Base-by-base conservation (phyloP, 306 rosid species). In the Quercus wislizeni region DNA sequence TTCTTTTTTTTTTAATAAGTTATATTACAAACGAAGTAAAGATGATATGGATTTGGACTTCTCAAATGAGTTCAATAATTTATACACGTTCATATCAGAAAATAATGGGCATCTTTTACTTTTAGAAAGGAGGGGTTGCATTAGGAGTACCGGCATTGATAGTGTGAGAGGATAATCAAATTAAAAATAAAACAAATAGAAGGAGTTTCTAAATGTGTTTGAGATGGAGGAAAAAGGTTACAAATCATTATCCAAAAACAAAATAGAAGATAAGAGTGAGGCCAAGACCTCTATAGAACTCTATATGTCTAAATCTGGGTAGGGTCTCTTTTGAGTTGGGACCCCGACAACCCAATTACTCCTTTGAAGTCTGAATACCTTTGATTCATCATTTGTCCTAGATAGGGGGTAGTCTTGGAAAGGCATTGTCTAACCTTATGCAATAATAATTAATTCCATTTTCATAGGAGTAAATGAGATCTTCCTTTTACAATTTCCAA, bases 281-380 rank as follows among this genome's bases (percentile, higher is more conserved):
- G 38, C 15, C n/a, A 31, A 30, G n/a, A 9, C 19, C 19, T 15
- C 70, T 33, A 35, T 28, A 35, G 51, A 20, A 65, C 20, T 65
- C 49, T 19, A 11, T 63, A 76, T 64, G 58, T 64, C 73, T 25
- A 76, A 23, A 64, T 38, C 41, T 49, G 38, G 41, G 46, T 65
- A 59, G 80, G 65, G 33, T 52, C 73, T 64, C 64, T 30, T 25
- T 15, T 11, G 55, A 51, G 58, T 21, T 35, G 5, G 75, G 67
- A 69, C 21, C 52, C 75, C 75, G 76, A 69, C 81, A 55, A 38
- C 49, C 21, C 55, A 35, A 78, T 69, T 68, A 31, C 80, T 52
- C 52, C n/a, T 49, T 35, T 9, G 43, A 35, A 41, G 17, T 52
- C 23, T 41, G 79, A 27, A 71, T 49, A 41, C 4, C 46, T 76